These are phyloP conservation scores for Mycotypha africana DNA, from an alignment of 371 early-diverging fungal genomes.

Conservation along the genomic window DNA sequence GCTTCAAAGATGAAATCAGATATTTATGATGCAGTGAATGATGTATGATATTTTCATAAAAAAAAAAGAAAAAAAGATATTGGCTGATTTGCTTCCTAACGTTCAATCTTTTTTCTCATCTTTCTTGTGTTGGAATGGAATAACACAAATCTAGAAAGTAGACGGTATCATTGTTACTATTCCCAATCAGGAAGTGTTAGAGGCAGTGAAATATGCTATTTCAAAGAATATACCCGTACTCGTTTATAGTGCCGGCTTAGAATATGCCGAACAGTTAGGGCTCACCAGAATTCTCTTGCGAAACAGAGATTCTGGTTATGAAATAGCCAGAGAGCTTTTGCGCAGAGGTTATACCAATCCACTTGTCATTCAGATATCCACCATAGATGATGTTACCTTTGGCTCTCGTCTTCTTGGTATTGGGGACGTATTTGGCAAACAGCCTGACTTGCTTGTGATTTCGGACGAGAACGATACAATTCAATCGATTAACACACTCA, in stretches of 20 bases:
- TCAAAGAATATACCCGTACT: constrained; percentile 30
- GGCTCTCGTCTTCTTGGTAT: neutral
- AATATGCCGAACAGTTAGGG: constrained; percentile 26
- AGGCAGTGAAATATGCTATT: constrained; percentile 24
- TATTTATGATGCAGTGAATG: constrained; percentile 22
- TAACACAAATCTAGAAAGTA: too few species aligned
- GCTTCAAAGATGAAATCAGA: constrained; percentile 27
- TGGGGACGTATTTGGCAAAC: neutral
- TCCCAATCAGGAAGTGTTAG: constrained; percentile 27
- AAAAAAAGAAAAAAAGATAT: neutral
- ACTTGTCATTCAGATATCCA: constrained; percentile 4
- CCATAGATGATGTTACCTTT: constrained; percentile 1
- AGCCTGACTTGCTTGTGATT: neutral
- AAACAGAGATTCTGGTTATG: constrained; percentile 25
- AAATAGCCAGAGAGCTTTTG: constrained; percentile 28
- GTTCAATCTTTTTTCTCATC: neutral
- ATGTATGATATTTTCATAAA: constrained; percentile 3
- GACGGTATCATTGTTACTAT: constrained; percentile 41
- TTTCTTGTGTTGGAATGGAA: too few species aligned
- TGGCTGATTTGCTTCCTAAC: neutral
- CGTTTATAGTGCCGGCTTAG: constrained; percentile 32
- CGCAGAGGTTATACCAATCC: constrained; percentile 10
- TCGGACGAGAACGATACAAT: neutral
- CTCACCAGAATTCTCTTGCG: constrained; percentile 33
- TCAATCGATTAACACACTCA: neutral